Evolutionary conservation across 2,329 filamentous ascomycete species (phyloP), one percentile per base, ranked within the genome.

Genomic region (Sphaceloma murrayae): DNA sequence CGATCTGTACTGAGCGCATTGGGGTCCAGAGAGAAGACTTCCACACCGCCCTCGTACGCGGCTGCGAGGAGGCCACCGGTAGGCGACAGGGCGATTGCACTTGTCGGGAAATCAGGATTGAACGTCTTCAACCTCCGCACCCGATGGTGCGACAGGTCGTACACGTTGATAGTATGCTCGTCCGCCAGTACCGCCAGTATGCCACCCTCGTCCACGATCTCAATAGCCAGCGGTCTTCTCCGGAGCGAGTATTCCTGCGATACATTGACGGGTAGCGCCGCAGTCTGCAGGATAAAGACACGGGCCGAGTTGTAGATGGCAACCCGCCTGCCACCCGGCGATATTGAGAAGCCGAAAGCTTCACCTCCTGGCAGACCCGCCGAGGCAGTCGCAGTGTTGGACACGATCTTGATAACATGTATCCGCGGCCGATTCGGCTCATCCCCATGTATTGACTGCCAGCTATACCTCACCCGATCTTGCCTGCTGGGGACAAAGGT

Each of bases 241-340:
- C 81, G 66, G 34, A 89, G 82, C 63, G 88, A 88, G 54, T 93
- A 71, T 60, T 94, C 85, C 51, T 86, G 75, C 57, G 75, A 61
- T 22, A 62, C 80, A 10, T 68, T 66, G 13, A 86, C 64, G 4
- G 73, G 67, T 27, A 75, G 62, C 1, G 68, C 68, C 16, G 74
- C 72, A 3, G 84, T 68, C 57, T 89, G 80, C 42, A 94, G 67
- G 24, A 93, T 75, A 54, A 88, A 82, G 51, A 94, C 84, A 46
- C 86, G 74, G 9, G 85, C 88, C 27, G 86, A 93, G 61, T 85
- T 93, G 60, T 87, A 84, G 42, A 83, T 85, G 30, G 93, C 72
- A 21, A 93, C 65, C 53, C 80, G 76, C 52, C 81, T 78, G 2
- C 85, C 85, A 44, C 74, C 77, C 4, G 84, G 78, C 2, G 86